phyloP scores from a whole-genome alignment of 495 filamentous ascomycete genomes.

The Parmelia sp. region DNA sequence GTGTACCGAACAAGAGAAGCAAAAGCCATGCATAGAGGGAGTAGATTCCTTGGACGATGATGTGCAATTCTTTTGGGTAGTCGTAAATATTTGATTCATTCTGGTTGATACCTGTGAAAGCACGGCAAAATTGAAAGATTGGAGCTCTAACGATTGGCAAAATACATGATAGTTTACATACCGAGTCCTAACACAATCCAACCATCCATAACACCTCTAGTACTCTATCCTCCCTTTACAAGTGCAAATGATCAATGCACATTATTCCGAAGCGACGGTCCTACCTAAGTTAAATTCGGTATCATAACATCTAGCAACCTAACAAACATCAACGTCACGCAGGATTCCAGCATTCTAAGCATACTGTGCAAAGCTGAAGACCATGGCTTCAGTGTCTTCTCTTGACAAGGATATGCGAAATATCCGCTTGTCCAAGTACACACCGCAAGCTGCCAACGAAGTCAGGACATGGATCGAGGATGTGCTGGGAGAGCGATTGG shows the following conservation, averaged over 20 bases:
- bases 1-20: no score
- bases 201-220: neutral
- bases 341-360: neutral
- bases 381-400: conserved; percentile 90
- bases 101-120: no score
- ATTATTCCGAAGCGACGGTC: no score
- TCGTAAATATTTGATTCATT: no score
- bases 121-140: no score
- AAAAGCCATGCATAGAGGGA: no score
- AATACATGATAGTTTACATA: no score
- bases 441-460: conserved; percentile 83
- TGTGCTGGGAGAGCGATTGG: conserved; percentile 64
- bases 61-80: no score
- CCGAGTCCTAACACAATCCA: neutral
- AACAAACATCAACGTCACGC: neutral
- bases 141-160: no score
- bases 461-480: conserved; percentile 82
- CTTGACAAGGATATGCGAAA: conserved; percentile 94
- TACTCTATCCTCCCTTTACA: neutral
- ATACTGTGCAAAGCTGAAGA: neutral
- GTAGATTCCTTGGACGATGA: no score
- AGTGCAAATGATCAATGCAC: neutral
- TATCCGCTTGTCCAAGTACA: conserved; percentile 89
- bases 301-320: neutral
- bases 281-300: neutral